A percentile compares a stretch with the other conserved stretches of the same genome.
phyloP scores from a whole-genome alignment of 2,329 filamentous ascomycete species.

The Fusarium xylarioides region DNA sequence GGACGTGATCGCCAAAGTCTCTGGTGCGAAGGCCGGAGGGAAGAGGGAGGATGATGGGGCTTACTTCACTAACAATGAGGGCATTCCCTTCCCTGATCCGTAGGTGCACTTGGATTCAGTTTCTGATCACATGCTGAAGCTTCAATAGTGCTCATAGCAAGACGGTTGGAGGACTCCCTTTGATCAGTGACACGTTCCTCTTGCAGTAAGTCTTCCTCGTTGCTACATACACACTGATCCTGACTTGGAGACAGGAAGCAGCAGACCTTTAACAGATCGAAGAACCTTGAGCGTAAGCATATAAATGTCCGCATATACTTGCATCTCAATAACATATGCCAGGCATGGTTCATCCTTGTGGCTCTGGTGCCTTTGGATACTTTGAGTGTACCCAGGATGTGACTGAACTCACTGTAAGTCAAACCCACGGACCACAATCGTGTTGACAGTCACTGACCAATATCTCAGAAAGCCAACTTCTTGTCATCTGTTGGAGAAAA shows the following conservation, averaged over 20 bases:
- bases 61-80: constrained; percentile 7
- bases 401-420: not conserved
- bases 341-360: constrained; percentile 4
- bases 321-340: too few relatives aligned
- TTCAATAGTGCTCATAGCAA: not conserved
- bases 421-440: not conserved
- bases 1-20: constrained; percentile 3
- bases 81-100: not conserved
- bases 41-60: not conserved
- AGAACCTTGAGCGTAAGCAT: not conserved
- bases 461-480: not conserved
- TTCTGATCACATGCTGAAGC: not conserved
- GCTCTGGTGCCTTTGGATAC: constrained; percentile 5
- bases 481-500: not conserved
- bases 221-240: rapidly evolving
- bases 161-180: not conserved
- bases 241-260: not conserved
- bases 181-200: constrained; percentile 1
- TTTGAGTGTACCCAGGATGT: constrained; percentile 4
- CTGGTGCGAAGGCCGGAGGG: not conserved
- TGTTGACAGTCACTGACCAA: too few relatives aligned
- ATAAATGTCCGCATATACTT: too few relatives aligned
- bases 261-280: constrained; percentile 7
- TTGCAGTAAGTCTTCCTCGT: not conserved
- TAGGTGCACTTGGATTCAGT: not conserved